A percentile compares a stretch with the other conserved stretches of the same genome.
These are phyloP conservation scores for Erysimum cheiri DNA, from an alignment of 441 rosid species.

Conservation along the genomic window DNA sequence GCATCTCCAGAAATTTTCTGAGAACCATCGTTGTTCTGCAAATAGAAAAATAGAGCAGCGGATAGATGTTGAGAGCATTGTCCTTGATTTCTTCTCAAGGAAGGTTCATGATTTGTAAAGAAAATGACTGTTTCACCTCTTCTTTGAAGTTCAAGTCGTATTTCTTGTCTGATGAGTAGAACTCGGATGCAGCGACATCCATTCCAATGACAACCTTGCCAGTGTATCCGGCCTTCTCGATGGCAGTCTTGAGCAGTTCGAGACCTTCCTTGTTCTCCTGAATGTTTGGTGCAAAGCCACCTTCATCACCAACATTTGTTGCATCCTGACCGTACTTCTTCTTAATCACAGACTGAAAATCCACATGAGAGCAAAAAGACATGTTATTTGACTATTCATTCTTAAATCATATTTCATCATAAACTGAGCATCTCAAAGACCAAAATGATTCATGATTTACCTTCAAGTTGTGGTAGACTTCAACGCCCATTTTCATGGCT, in stretches of 20 bases:
- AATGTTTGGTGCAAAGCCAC: conserved; percentile 97
- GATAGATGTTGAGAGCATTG: background rate
- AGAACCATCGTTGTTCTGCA: conserved; percentile 79
- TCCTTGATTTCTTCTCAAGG: background rate
- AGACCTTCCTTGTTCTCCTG: conserved; percentile 99
- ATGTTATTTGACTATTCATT: background rate
- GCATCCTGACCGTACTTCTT: conserved; percentile 98
- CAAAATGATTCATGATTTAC: conserved; percentile 38
- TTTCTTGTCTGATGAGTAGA: conserved; percentile 71
- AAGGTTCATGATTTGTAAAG: background rate
- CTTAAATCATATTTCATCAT: background rate
- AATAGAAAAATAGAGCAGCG: conserved; percentile 12
- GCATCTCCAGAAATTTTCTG: conserved; percentile 85
- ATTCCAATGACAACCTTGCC: conserved; percentile 95
- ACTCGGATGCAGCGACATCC: conserved; percentile 99
- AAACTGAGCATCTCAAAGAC: background rate
- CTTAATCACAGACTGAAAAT: conserved; percentile 75
- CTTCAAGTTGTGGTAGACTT: conserved; percentile 92
- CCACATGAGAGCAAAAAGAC: background rate
- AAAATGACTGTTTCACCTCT: conserved; percentile 51
- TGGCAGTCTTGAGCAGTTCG: conserved; percentile 90
- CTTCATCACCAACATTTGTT: conserved; percentile 97
- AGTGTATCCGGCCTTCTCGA: conserved; percentile 91
- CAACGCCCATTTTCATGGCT: conserved; percentile 98
- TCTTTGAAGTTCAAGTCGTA: conserved; percentile 97